phyloP scores from a whole-genome alignment of 75 land plant genomes.

The Sequoiadendron giganteum region DNA sequence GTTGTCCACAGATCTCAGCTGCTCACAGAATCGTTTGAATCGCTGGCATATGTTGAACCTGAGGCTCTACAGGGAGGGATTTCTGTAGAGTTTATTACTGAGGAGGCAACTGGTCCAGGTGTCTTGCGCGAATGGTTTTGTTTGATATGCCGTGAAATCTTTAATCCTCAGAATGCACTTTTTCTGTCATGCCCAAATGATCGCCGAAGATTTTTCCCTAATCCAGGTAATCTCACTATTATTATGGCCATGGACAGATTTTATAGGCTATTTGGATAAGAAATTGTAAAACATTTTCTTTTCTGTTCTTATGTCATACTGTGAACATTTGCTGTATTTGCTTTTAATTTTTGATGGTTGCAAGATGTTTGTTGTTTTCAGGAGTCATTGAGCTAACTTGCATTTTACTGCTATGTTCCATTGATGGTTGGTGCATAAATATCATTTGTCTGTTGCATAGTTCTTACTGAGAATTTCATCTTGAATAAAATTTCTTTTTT shows the following conservation, averaged over 20 bases:
- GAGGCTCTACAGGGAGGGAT: slow-evolving; percentile 64
- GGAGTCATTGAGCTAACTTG: neutral
- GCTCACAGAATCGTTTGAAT: slow-evolving; percentile 64
- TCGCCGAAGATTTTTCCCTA: slow-evolving; percentile 83
- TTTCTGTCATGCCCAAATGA: slow-evolving; percentile 86
- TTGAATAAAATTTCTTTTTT: neutral
- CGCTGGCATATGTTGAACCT: slow-evolving; percentile 51
- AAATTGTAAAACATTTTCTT: neutral
- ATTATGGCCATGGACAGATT: slow-evolving; percentile 4
- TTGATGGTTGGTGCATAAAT: neutral
- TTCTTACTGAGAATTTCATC: neutral
- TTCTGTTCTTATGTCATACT: neutral
- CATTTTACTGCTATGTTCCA: neutral
- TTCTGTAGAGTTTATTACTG: slow-evolving; percentile 88
- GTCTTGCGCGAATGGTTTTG: slow-evolving; percentile 96
- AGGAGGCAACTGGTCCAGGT: slow-evolving; percentile 98
- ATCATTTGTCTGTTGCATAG: neutral
- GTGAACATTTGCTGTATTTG: neutral
- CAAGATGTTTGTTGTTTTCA: neutral
- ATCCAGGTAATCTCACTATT: slow-evolving; percentile 63
- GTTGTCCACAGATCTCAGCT: slow-evolving; percentile 64
- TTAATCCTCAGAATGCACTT: slow-evolving; percentile 82
- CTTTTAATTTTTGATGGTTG: neutral
- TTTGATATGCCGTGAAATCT: slow-evolving; percentile 82
- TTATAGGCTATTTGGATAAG: neutral